These are phyloP conservation scores for Gynostemma pentaphyllum DNA, from an alignment of 306 rosid genomes.

Conservation along the genomic window DNA sequence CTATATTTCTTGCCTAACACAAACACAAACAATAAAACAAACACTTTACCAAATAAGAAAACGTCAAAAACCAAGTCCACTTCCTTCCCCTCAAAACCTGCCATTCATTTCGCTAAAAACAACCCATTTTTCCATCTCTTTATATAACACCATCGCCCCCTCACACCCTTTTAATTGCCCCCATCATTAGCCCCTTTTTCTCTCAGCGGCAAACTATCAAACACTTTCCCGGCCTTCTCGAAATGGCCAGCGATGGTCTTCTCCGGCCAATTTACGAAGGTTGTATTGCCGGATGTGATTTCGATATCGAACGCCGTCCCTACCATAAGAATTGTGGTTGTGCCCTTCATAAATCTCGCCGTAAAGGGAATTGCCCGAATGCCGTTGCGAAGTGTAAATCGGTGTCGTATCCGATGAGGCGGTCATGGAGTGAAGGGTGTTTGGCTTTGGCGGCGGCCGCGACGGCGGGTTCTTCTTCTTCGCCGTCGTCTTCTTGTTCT, in stretches of 20 bases:
- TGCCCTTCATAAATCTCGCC: conserved; percentile 10
- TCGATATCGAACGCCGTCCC: conserved; percentile 15
- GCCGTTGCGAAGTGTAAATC: not conserved
- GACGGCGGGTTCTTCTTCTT: no score
- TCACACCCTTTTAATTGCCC: not conserved
- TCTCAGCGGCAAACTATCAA: not conserved
- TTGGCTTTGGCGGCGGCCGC: not conserved
- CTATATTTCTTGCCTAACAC: not conserved
- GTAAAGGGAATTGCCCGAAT: not conserved
- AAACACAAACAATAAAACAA: not conserved
- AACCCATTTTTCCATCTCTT: not conserved
- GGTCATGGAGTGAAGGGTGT: conserved; percentile 16
- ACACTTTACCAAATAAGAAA: no score
- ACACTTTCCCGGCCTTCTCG: not conserved
- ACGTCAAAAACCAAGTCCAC: no score
- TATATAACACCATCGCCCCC: not conserved
- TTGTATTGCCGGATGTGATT: conserved; percentile 10
- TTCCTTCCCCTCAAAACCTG: not conserved
- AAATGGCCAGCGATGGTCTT: conserved; percentile 5
- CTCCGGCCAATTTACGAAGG: conserved; percentile 10
- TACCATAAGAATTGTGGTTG: conserved; percentile 16
- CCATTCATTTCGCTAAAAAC: not conserved
- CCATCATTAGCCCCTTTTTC: not conserved
- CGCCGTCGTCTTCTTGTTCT: conserved; percentile 5
- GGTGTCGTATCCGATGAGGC: conserved; percentile 12